phyloP scores from a whole-genome alignment of 1,284 basidiomycete species.

The Cryptococcus jaspeensis region DNA sequence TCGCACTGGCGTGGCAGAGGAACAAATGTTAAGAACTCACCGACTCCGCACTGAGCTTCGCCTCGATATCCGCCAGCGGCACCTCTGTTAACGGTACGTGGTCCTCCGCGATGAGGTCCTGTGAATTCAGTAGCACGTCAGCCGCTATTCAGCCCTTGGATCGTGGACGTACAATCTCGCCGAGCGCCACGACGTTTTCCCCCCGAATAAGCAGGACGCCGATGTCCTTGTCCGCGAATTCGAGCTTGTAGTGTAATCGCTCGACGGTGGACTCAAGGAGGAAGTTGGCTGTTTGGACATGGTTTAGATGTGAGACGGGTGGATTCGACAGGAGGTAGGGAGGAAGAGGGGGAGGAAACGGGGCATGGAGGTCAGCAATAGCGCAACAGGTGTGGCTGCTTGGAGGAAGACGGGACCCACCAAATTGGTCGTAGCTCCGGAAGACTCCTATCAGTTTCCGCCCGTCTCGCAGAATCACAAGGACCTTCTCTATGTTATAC shows the following conservation, averaged over 20 bases:
- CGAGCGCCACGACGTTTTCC: constrained; percentile 96
- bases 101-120: constrained; percentile 94
- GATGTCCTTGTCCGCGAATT: constrained; percentile 47
- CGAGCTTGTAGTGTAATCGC: constrained; percentile 45
- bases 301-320: background rate
- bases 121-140: constrained; percentile 2
- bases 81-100: constrained; percentile 75
- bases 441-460: constrained; percentile 94
- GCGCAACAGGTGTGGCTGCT: too few species aligned
- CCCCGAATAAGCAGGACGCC: constrained; percentile 87
- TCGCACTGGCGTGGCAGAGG: too few species aligned
- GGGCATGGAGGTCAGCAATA: background rate
- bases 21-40: constrained; percentile 26
- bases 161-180: constrained; percentile 79
- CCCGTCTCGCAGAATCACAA: constrained; percentile 93
- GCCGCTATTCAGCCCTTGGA: background rate
- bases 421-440: constrained; percentile 97
- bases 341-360: background rate
- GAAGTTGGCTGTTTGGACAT: constrained; percentile 77
- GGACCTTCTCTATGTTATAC: constrained; percentile 79
- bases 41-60: constrained; percentile 67
- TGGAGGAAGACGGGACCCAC: constrained; percentile 57
- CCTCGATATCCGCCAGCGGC: constrained; percentile 65
- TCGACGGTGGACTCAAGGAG: constrained; percentile 80
- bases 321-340: background rate